Conservation (phyloP, 208 protist genomes). For the Wallacemonas sp. region DNA sequence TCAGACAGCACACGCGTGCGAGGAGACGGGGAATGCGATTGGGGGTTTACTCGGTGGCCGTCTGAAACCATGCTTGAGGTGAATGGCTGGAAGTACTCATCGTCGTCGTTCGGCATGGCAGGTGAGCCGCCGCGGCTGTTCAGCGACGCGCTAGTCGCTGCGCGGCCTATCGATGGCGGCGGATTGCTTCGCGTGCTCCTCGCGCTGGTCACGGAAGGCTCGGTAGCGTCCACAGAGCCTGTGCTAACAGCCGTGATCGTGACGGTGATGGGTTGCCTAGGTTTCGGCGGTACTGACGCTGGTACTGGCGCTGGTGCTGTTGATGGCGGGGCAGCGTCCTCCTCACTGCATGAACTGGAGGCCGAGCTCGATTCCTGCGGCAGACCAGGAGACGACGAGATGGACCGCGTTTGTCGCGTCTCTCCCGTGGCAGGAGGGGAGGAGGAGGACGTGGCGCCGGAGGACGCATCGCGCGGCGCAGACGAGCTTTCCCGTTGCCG, state of each 20-base stretch:
- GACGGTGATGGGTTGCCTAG: too few relatives aligned
- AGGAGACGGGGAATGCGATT: constrained; percentile 7
- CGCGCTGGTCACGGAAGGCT: background rate
- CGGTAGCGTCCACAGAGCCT: background rate
- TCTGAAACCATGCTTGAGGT: constrained; percentile 9
- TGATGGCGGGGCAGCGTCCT: background rate
- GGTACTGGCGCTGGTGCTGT: too few relatives aligned
- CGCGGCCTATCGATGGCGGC: background rate
- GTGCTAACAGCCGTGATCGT: too few relatives aligned
- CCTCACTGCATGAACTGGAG: background rate
- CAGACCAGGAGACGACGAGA: background rate
- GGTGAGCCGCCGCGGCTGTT: constrained; percentile 8
- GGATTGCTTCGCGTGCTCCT: constrained; percentile 3
- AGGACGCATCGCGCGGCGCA: background rate
- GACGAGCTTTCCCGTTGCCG: background rate
- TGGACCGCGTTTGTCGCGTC: background rate
- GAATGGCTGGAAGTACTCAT: constrained; percentile 15
- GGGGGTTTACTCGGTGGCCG: constrained; percentile 1
- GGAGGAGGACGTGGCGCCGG: background rate
- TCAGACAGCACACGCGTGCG: background rate
- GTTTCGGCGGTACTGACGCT: too few relatives aligned
- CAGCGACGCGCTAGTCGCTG: background rate
- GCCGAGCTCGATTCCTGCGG: constrained; percentile 7
- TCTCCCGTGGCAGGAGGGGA: background rate
- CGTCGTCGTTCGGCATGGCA: constrained; percentile 8